phyloP scores from a whole-genome alignment of 805 yeast genomes.

The Ogataea thermomethanolica region DNA sequence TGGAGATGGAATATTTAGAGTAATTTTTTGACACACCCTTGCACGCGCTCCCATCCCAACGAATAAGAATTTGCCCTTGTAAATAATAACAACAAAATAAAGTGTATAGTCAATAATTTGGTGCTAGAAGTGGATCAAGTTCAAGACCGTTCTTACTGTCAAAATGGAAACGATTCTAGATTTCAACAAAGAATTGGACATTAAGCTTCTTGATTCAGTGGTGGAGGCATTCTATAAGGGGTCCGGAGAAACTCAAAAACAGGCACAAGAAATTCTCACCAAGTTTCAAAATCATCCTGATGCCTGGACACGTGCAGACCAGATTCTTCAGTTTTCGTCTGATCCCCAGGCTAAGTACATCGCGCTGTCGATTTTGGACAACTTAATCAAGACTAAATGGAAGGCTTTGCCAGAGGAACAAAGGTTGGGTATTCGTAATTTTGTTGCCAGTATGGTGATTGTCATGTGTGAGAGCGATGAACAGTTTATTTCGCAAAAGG shows the following conservation, averaged over 20 bases:
- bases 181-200: conserved; percentile 79
- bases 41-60: conserved; percentile 12
- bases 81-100: conserved; percentile 13
- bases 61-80: conserved; percentile 24
- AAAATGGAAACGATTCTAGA: conserved; percentile 85
- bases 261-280: conserved; percentile 68
- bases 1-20: conserved; percentile 3
- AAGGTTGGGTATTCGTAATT: conserved; percentile 88
- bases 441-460: conserved; percentile 90
- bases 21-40: conserved; percentile 7
- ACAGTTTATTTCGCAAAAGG: conserved; percentile 65
- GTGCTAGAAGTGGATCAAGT: not conserved
- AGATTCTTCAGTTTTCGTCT: conserved; percentile 71
- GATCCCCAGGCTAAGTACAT: conserved; percentile 90
- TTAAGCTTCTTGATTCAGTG: conserved; percentile 72
- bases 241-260: conserved; percentile 65
- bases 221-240: conserved; percentile 84
- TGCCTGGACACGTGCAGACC: conserved; percentile 92
- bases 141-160: conserved; percentile 6
- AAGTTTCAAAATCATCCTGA: conserved; percentile 92
- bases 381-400: conserved; percentile 90
- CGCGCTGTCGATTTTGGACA: conserved; percentile 86
- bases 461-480: conserved; percentile 82
- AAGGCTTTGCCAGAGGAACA: conserved; percentile 85
- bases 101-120: not conserved